Percentiles rank a stretch among this genome's conserved stretches.
phyloP scores from a whole-genome alignment of 257 asterid species.

The Ligustrum vulgare region DNA sequence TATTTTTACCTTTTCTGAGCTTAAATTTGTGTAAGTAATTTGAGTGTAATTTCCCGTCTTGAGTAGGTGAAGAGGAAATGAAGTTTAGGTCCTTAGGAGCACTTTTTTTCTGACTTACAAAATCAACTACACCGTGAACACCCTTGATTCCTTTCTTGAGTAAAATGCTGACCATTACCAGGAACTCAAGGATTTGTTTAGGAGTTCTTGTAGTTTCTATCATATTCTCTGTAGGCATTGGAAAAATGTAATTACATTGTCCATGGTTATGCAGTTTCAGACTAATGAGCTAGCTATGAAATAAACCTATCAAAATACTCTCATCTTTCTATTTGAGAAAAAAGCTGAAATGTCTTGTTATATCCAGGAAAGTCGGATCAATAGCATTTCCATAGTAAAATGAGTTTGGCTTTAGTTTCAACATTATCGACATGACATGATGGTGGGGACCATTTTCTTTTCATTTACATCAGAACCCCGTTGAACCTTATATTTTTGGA shows the following conservation, averaged over 20 bases:
- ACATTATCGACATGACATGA: not conserved
- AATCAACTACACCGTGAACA: not conserved
- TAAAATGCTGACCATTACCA: constrained; percentile 11
- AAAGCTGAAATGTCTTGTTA: not conserved
- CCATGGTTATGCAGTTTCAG: not conserved
- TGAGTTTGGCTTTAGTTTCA: not conserved
- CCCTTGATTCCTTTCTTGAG: not conserved
- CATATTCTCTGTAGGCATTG: not conserved
- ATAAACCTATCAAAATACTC: not conserved
- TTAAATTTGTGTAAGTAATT: not conserved
- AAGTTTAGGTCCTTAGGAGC: not conserved
- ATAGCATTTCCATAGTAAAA: not conserved
- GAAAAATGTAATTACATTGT: not conserved
- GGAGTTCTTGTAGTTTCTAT: constrained; percentile 3
- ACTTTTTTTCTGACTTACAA: not conserved
- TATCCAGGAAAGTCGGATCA: not conserved
- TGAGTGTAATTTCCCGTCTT: not conserved
- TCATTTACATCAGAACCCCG: not conserved
- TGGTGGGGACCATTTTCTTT: not conserved
- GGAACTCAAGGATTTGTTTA: constrained; percentile 15
- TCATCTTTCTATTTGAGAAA: constrained; percentile 14
- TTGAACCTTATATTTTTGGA: no score
- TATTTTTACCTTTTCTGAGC: not conserved
- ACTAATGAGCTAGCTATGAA: not conserved
- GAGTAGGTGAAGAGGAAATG: not conserved